Base-by-base conservation (phyloP, 1,284 basidiomycete genomes). In the Pholiota adiposa region DNA sequence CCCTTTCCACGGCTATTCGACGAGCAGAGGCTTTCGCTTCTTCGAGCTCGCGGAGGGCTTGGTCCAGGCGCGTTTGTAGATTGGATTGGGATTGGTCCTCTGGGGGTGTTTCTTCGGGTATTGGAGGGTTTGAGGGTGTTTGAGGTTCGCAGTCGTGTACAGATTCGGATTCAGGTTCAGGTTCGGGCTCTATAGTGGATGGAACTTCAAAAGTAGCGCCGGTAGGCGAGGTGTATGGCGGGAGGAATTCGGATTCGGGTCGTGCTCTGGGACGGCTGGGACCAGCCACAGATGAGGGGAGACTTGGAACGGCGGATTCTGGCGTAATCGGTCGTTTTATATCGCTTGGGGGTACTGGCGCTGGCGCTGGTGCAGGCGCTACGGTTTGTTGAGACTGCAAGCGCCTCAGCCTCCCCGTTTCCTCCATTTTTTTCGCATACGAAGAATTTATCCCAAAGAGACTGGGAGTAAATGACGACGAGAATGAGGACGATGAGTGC, bases 341-440 rank as follows among this genome's bases (percentile, higher is more conserved):
- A 41, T 29, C 21, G 3, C 16, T 29, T 43, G 31, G 12, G 36
- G 36, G 36, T 12, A 12, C 9, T n/a, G 14, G 4, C 4, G 16
- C 36, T 14, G 36, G 14, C 36, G 36, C 5, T 11, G 14, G 6
- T 4, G 14, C 36, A n/a, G 54, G 48, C 33, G 54, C 44, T 19
- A 50, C 27, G 23, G n/a, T 16, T 31, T 49, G 33, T 19, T 56
- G 54, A 23, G 54, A 38, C 21, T 56, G 54, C 21, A 56, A 21
- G 6, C 54, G 19, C 14, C 54, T 25, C 25, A 56, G n/a, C 11
- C 54, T 49, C 16, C 54, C 54, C 7, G 38, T 50, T 36, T 56
- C 54, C 14, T 56, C 54, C 54, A 56, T 56, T 7, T 31, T 21
- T 40, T 41, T 56, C 6, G 54, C 54, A 21, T 50, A 56, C 4